Percentiles rank a stretch among this genome's conserved stretches.
Evolutionary conservation across 192 early-diverging fungal species (phyloP).

Genomic region (Podila epigama): DNA sequence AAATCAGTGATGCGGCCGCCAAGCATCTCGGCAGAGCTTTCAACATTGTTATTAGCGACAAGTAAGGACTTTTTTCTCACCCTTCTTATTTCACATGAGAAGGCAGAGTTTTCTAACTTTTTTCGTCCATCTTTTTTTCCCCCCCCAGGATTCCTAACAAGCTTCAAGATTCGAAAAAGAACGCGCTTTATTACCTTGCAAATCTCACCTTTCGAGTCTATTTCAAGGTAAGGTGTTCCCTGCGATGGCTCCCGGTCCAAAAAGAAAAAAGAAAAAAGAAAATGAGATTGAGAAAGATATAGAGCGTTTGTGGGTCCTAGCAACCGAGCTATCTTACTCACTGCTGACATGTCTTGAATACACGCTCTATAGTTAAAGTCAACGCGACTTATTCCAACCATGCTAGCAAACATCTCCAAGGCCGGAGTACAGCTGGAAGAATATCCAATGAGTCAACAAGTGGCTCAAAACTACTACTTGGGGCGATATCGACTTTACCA

Average conservation of each 20-base stretch:
- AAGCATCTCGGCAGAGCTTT: conserved; percentile 50
- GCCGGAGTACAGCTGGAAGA: conserved; percentile 32
- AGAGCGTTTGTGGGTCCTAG: no score
- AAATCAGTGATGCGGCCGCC: conserved; percentile 39
- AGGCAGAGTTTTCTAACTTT: neutral
- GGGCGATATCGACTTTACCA: conserved; percentile 57
- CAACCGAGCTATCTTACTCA: neutral
- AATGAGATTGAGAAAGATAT: no score
- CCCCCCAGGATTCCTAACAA: conserved; percentile 7
- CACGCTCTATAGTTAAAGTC: conserved; percentile 28
- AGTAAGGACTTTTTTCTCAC: conserved; percentile 9
- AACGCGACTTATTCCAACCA: conserved; percentile 53
- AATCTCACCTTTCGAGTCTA: conserved; percentile 57
- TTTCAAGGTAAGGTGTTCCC: conserved; percentile 48
- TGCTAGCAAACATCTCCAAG: conserved; percentile 51
- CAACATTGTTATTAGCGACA: conserved; percentile 55
- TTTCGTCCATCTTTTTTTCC: neutral
- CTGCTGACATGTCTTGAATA: neutral
- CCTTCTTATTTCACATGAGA: no score
- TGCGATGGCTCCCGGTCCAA: no score
- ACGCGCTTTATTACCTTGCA: conserved; percentile 49
- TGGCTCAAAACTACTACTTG: conserved; percentile 55
- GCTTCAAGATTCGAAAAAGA: conserved; percentile 48
- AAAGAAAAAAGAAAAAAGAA: no score
- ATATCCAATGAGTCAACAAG: conserved; percentile 57